Percentiles rank a stretch among this genome's conserved stretches.
Conservation (phyloP, 2,329 filamentous ascomycete species). For the Epichloe scottii region DNA sequence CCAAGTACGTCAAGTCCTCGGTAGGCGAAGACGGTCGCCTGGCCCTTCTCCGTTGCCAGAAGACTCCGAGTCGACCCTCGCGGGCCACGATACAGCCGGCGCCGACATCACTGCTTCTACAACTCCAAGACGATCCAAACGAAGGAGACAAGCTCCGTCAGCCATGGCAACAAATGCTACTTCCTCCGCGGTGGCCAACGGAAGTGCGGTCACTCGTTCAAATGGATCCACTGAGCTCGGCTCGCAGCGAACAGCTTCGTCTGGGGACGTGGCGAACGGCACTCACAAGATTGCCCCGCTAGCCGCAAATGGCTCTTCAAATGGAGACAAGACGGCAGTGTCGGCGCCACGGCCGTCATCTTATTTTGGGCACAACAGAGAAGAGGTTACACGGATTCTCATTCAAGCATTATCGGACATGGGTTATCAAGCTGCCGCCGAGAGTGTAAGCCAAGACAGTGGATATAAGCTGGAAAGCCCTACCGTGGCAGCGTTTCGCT, state of each 20-base stretch:
- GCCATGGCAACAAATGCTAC: slow-evolving; percentile 54
- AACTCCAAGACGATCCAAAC: slow-evolving; percentile 21
- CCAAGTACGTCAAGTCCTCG: slow-evolving; percentile 30
- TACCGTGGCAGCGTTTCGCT: slow-evolving; percentile 74
- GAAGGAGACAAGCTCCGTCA: slow-evolving; percentile 42
- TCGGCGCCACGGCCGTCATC: slow-evolving; percentile 13
- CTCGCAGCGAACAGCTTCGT: slow-evolving; percentile 11
- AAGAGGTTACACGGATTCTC: slow-evolving; percentile 84
- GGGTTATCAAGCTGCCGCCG: slow-evolving; percentile 70
- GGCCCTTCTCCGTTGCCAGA: slow-evolving; percentile 25
- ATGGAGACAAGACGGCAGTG: slow-evolving; percentile 14
- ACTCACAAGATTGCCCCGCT: slow-evolving; percentile 28
- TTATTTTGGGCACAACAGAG: slow-evolving; percentile 79
- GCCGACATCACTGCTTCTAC: slow-evolving; percentile 7
- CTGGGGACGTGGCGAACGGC: slow-evolving; percentile 30
- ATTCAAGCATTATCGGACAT: slow-evolving; percentile 85
- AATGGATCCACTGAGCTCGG: slow-evolving; percentile 29
- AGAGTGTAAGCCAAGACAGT: slow-evolving; percentile 65
- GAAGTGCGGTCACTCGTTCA: slow-evolving; percentile 28
- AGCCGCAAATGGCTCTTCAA: slow-evolving; percentile 42
- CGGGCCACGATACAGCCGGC: slow-evolving; percentile 11
- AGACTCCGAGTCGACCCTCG: slow-evolving; percentile 12
- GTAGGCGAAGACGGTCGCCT: slow-evolving; percentile 40
- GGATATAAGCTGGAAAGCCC: slow-evolving; percentile 78
- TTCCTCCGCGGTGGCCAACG: slow-evolving; percentile 39